Evolutionary conservation across 305 asterid genomes (phyloP).

Genomic region (Fraxinus xanthoxyloides): DNA sequence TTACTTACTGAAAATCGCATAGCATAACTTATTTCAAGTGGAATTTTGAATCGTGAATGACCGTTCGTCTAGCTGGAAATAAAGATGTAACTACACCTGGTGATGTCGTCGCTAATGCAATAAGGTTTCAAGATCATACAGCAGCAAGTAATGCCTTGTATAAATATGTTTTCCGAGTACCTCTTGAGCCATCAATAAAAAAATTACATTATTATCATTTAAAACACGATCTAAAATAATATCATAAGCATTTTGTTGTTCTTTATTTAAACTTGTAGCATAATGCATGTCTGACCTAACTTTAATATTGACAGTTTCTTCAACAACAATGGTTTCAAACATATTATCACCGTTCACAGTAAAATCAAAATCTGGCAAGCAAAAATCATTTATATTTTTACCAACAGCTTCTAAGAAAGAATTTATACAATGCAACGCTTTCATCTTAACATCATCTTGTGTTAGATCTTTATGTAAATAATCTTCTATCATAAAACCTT

Average conservation of each 20-base stretch:
- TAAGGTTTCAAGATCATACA: neutral
- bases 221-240: too few species aligned
- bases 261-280: neutral
- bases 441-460: neutral
- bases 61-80: neutral
- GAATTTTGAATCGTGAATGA: neutral
- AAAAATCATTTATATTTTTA: too few species aligned
- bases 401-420: neutral
- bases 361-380: neutral
- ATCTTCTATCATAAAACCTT: too few species aligned
- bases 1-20: too few species aligned
- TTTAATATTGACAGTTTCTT: too few species aligned
- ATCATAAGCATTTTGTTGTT: neutral
- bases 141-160: neutral
- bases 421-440: neutral
- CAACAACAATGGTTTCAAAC: neutral
- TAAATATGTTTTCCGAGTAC: neutral
- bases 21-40: neutral
- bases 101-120: neutral
- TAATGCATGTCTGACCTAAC: neutral
- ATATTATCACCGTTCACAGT: neutral
- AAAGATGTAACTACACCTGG: neutral
- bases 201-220: too few species aligned
- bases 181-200: neutral
- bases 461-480: neutral